phyloP scores from a whole-genome alignment of 495 filamentous ascomycete species.

The Daldinia loculata region DNA sequence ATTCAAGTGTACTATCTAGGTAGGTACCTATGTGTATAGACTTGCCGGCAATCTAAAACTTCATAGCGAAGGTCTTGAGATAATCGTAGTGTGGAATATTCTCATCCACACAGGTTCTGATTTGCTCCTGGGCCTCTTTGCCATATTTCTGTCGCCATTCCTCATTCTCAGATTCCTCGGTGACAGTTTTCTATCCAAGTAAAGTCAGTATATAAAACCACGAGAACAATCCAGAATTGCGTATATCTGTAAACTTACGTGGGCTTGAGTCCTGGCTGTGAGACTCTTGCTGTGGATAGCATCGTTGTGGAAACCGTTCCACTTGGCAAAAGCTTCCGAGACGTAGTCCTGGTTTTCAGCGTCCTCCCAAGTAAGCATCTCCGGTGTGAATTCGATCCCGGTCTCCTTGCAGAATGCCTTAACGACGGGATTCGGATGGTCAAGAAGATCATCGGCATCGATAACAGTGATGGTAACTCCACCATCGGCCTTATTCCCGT shows the following conservation, averaged over 20 bases:
- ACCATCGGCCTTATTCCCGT: slow-evolving; percentile 29
- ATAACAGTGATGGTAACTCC: slow-evolving; percentile 76
- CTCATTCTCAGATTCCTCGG: slow-evolving; percentile 70
- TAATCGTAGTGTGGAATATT: slow-evolving; percentile 91
- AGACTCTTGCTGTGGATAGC: slow-evolving; percentile 81
- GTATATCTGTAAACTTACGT: slow-evolving; percentile 66
- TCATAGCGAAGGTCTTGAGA: slow-evolving; percentile 86
- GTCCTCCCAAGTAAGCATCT: slow-evolving; percentile 85
- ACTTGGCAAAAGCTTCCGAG: slow-evolving; percentile 84
- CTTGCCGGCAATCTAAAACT: slow-evolving; percentile 44
- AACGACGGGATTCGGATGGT: slow-evolving; percentile 77
- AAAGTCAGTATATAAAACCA: neutral
- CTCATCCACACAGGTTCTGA: slow-evolving; percentile 76
- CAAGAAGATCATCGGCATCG: slow-evolving; percentile 93
- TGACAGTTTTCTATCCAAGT: slow-evolving; percentile 47
- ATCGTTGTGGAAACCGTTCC: slow-evolving; percentile 96
- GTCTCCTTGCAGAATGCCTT: slow-evolving; percentile 80
- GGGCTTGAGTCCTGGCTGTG: slow-evolving; percentile 64
- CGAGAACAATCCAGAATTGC: neutral
- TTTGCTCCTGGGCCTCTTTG: slow-evolving; percentile 74
- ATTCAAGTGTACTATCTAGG: slow-evolving; percentile 35
- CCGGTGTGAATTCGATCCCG: slow-evolving; percentile 71
- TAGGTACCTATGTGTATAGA: slow-evolving; percentile 27
- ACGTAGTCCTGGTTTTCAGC: slow-evolving; percentile 72
- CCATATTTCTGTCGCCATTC: slow-evolving; percentile 89